A percentile compares a stretch with the other conserved stretches of the same genome.
These are phyloP conservation scores for Pythium rishiriense DNA, from an alignment of 352 stramenopile species.

Conservation along the genomic window DNA sequence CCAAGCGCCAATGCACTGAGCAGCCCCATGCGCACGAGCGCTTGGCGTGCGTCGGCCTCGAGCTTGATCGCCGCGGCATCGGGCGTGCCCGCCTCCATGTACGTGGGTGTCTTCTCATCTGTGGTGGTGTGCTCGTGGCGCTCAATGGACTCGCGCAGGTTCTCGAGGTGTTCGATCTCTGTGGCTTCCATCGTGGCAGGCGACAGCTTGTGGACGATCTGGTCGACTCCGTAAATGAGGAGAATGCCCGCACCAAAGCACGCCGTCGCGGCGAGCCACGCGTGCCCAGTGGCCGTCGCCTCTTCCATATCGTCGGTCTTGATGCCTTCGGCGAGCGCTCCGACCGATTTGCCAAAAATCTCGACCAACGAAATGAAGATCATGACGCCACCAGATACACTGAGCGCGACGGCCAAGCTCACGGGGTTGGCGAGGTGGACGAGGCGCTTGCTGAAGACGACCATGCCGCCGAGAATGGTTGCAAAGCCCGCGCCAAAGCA, in stretches of 20 bases:
- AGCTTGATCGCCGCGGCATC: slow-evolving; percentile 55
- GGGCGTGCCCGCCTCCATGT: slow-evolving; percentile 39
- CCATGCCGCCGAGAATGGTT: slow-evolving; percentile 41
- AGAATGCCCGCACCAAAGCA: slow-evolving; percentile 87
- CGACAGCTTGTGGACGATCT: slow-evolving; percentile 36
- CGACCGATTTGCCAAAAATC: slow-evolving; percentile 45
- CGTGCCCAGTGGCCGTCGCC: slow-evolving; percentile 39
- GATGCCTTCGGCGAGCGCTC: slow-evolving; percentile 37
- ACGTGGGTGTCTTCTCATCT: slow-evolving; percentile 17
- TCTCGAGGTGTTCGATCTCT: neutral
- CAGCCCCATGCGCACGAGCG: slow-evolving; percentile 86
- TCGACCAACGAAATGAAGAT: slow-evolving; percentile 78
- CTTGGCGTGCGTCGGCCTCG: neutral
- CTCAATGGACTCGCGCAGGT: slow-evolving; percentile 35
- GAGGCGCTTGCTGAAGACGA: slow-evolving; percentile 46
- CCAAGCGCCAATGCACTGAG: slow-evolving; percentile 91
- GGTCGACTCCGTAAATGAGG: slow-evolving; percentile 55
- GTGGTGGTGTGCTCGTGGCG: slow-evolving; percentile 3
- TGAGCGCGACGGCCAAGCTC: slow-evolving; percentile 85
- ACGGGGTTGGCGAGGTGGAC: slow-evolving; percentile 41
- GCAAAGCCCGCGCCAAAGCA: slow-evolving; percentile 43
- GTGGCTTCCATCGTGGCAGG: slow-evolving; percentile 34
- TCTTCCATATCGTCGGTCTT: slow-evolving; percentile 35
- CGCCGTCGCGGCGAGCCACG: slow-evolving; percentile 76
- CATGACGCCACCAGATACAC: slow-evolving; percentile 71